Evolutionary conservation across 2,329 filamentous ascomycete genomes (phyloP), one percentile per base, ranked within the genome.

Genomic region (Akanthomyces muscarius): DNA sequence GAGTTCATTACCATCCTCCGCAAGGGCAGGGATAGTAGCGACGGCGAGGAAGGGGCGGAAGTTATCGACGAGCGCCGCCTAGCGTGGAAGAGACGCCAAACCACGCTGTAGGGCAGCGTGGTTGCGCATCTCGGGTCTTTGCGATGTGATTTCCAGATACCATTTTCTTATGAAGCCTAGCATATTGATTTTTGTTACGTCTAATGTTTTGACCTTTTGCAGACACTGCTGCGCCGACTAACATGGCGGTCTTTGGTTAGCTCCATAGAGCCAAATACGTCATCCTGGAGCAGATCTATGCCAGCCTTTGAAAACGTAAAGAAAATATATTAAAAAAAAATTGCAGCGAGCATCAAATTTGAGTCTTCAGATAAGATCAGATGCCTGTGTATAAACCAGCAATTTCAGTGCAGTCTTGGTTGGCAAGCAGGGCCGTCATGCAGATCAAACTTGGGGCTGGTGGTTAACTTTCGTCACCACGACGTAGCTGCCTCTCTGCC

Each of bases 51-150:
- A 28, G 51, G 52, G 45, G 1, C 36, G 33, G 33, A 61, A 3
- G 57, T 63, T 41, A 41, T 33, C 23, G 61, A 65, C 28, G 57
- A 30, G 5, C 10, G 55, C 21, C 45, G 52, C 1, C 30, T 66
- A 41, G 41, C 18, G 18, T 61, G 61, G 47, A 53, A 57, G 59
- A 65, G 48, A 23, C 48, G 42, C 10, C 33, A 61, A 42, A 61
- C 60, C 23, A 38, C 52, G 38, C 30, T 47, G 28, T 55, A 61
- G 58, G 11, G 11, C 25, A 42, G 47, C 25, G 38, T 21, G 18
- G 38, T 18, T 13, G 18, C 13, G 48, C 18, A 6, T 61, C 25
- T 23, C 8, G 7, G 1, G 8, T 52, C 1, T 41, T 51, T 21
- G 3, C 16, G n/a, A 18, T 23, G 23, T 11, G 33, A 36, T 30